Evolutionary conservation across 768 basidiomycete species (phyloP).

Genomic region (Kwoniella pini): DNA sequence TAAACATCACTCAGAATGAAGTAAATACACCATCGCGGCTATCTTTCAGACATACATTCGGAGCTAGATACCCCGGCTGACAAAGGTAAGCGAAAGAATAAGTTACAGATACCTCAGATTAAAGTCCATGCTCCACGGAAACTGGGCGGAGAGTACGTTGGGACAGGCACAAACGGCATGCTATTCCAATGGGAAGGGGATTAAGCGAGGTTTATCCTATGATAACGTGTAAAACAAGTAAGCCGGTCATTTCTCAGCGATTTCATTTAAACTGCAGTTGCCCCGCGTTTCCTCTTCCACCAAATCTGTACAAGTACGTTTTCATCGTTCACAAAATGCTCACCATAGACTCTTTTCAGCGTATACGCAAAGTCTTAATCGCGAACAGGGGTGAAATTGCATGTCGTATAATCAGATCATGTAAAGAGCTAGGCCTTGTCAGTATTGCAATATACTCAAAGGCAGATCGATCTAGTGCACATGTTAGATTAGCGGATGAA

Average conservation of each 20-base stretch:
- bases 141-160: background rate
- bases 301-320: no score
- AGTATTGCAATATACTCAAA: conserved; percentile 66
- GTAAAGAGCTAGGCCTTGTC: conserved; percentile 59
- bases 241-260: background rate
- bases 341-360: conserved; percentile 25
- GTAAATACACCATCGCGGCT: background rate
- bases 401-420: conserved; percentile 64
- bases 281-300: background rate
- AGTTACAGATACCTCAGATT: no score
- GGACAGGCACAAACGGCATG: background rate
- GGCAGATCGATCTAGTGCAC: conserved; percentile 63
- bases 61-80: no score
- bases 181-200: background rate
- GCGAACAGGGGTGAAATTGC: conserved; percentile 76
- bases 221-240: no score
- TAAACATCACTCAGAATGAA: no score
- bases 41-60: no score
- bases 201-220: no score
- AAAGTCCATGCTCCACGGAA: no score
- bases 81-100: no score
- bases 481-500: conserved; percentile 64
- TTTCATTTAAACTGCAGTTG: no score
- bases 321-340: conserved; percentile 6
- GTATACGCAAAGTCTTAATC: conserved; percentile 58